Conservation (phyloP, 345 rosid species). For the Brassica napus region Da-Ae NC_063442.1:25847501-25848000, state of each 20-base stretch:
- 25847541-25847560: neutral
- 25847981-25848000: neutral
- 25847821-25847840: neutral
- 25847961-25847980: neutral
- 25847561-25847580: neutral
- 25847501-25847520: constrained; percentile 14
- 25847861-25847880: neutral
- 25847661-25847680: neutral
- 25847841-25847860: neutral
- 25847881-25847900: neutral
- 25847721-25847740: neutral
- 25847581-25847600: neutral
- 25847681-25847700: neutral
- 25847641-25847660: neutral
- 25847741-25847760: neutral
- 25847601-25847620: neutral
- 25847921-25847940: neutral
- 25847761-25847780: neutral
- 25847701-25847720: neutral
- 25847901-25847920: neutral
- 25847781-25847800: neutral
- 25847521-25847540: neutral
- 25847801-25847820: neutral
- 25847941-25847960: neutral
- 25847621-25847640: neutral